Evolutionary conservation across 1,284 basidiomycete species (phyloP).

Genomic region (Irpex rosettiformis): DNA sequence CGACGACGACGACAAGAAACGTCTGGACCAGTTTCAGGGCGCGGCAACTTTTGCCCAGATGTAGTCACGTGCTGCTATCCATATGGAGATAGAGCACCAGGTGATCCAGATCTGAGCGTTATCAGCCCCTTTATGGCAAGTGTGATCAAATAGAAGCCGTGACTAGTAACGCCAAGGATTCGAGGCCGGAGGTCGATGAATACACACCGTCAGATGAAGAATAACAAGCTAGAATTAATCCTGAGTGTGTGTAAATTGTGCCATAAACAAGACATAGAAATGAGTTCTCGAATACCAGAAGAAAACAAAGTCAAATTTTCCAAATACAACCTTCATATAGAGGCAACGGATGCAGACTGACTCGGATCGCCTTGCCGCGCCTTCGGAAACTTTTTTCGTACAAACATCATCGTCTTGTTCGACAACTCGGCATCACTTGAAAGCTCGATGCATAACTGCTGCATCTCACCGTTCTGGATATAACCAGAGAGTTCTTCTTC

Average conservation of each 20-base stretch:
- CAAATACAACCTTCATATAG: too few relatives aligned
- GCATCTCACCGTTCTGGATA: conserved; percentile 20
- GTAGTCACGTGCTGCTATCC: conserved; percentile 2
- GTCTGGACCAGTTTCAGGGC: not conserved
- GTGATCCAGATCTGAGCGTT: not conserved
- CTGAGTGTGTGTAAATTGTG: too few relatives aligned
- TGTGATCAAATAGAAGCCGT: not conserved
- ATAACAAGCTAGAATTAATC: too few relatives aligned
- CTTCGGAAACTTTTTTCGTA: not conserved
- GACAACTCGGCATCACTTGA: conserved; percentile 13
- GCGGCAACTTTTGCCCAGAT: not conserved
- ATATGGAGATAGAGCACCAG: not conserved
- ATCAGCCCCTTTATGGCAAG: not conserved
- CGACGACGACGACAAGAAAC: conserved; percentile 10
- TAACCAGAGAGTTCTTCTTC: conserved; percentile 14
- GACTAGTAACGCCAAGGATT: not conserved
- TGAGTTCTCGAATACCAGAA: too few relatives aligned
- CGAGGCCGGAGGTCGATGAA: not conserved
- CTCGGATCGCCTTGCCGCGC: not conserved
- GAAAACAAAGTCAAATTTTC: too few relatives aligned
- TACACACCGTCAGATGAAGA: not conserved
- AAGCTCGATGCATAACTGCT: conserved; percentile 27
- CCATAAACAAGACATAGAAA: too few relatives aligned
- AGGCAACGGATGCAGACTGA: not conserved
- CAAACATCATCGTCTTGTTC: conserved; percentile 6